Conservation (phyloP, 441 rosid species). For the Erodium trifolium region DNA sequence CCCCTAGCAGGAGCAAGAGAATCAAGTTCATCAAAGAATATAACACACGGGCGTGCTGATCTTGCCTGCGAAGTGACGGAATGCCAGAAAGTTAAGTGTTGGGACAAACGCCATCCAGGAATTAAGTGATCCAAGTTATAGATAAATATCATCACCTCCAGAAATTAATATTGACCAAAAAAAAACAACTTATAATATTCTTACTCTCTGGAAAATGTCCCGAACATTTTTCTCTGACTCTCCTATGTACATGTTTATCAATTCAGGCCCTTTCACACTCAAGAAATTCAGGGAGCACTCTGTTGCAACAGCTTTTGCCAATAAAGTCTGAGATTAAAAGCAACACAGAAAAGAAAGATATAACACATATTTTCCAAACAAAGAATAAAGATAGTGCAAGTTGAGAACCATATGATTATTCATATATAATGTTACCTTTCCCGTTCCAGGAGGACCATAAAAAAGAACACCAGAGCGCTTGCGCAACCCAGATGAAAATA, state of each 20-base stretch:
- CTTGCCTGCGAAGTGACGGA: constrained; percentile 58
- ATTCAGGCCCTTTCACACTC: constrained; percentile 94
- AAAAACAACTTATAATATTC: constrained; percentile 1
- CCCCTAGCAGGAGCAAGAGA: constrained; percentile 99
- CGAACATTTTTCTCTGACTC: constrained; percentile 95
- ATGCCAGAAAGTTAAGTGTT: neutral
- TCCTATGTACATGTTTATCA: constrained; percentile 98
- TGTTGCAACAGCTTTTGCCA: constrained; percentile 98
- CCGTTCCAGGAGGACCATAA: constrained; percentile 98
- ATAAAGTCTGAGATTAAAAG: constrained; percentile 53
- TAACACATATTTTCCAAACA: constrained; percentile 6
- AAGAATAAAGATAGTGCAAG: constrained; percentile 14
- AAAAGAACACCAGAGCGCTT: constrained; percentile 97
- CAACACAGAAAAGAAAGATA: constrained; percentile 15
- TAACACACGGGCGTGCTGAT: constrained; percentile 91
- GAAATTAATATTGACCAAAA: neutral
- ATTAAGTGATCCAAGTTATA: constrained; percentile 4
- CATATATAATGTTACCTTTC: constrained; percentile 51
- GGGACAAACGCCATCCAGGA: constrained; percentile 6
- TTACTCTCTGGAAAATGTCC: constrained; percentile 88
- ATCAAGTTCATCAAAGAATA: constrained; percentile 97
- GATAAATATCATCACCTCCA: neutral
- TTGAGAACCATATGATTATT: constrained; percentile 10
- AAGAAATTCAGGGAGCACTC: constrained; percentile 93
- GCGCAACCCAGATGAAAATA: constrained; percentile 90